Conservation (phyloP, 148 eudicot species). For the Linanthus parryae region DNA sequence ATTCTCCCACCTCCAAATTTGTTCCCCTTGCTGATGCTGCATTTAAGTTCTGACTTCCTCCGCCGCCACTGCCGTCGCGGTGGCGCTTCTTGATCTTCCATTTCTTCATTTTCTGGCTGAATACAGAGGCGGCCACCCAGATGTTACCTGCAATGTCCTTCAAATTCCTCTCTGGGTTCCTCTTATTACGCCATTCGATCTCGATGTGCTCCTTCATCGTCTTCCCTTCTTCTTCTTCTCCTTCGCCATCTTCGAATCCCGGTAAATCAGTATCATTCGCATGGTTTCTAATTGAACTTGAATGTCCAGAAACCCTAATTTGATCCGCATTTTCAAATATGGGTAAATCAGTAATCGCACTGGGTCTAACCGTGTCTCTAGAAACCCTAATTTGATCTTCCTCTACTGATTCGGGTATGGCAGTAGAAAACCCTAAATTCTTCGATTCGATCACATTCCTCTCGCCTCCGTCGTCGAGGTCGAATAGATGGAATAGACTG, state of each 20-base stretch:
- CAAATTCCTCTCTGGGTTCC: no score
- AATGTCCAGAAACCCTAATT: no score
- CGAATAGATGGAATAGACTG: constrained; percentile 39
- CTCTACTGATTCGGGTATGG: no score
- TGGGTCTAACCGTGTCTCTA: constrained; percentile 13
- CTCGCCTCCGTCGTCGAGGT: constrained; percentile 29
- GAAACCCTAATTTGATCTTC: no score
- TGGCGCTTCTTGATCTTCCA: constrained; percentile 49
- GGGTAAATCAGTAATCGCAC: no score
- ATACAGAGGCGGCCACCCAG: constrained; percentile 70
- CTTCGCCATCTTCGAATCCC: constrained; percentile 36
- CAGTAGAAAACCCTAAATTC: constrained; percentile 55
- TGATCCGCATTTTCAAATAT: constrained; percentile 14
- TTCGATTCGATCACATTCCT: constrained; percentile 38
- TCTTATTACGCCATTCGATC: constrained; percentile 59
- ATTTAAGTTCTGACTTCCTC: constrained; percentile 25
- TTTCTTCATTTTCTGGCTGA: constrained; percentile 71
- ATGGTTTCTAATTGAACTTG: no score
- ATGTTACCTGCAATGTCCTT: no score
- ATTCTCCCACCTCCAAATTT: constrained; percentile 82
- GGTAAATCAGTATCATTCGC: no score
- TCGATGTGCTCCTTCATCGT: constrained; percentile 88
- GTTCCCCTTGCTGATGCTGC: constrained; percentile 2
- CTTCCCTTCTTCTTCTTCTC: constrained; percentile 37
- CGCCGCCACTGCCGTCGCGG: no score